phyloP scores from a whole-genome alignment of 176 grass and related monocot species.

The Triticum dicoccoides region DNA sequence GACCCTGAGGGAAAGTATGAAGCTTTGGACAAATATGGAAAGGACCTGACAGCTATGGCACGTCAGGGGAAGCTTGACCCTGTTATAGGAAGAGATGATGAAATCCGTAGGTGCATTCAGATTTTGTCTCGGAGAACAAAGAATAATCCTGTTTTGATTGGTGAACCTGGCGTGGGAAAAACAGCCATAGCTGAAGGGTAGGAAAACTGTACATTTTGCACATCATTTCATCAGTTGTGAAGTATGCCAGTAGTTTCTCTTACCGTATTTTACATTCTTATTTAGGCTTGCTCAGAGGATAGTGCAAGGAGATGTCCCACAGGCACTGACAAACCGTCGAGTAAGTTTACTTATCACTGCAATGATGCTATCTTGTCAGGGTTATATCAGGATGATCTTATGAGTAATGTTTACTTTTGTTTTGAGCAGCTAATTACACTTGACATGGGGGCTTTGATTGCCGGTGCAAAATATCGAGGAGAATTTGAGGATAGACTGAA shows the following conservation, averaged over 20 bases:
- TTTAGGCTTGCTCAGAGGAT: conserved; percentile 97
- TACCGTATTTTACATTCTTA: conserved; percentile 35
- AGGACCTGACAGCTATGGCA: conserved; percentile 95
- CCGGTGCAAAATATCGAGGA: conserved; percentile 90
- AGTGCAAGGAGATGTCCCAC: conserved; percentile 95
- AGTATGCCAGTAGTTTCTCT: conserved; percentile 4
- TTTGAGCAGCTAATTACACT: conserved; percentile 83
- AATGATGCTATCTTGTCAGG: neutral
- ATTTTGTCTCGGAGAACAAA: conserved; percentile 97
- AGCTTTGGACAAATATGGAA: conserved; percentile 96
- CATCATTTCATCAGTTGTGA: neutral
- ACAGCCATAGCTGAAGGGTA: conserved; percentile 99
- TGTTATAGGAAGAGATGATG: conserved; percentile 98
- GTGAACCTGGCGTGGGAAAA: conserved; percentile 99
- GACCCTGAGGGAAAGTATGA: conserved; percentile 98
- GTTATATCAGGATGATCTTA: neutral
- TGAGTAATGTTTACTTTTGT: neutral
- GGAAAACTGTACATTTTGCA: neutral
- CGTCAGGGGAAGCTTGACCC: conserved; percentile 96
- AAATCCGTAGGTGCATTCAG: conserved; percentile 97
- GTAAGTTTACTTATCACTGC: conserved; percentile 41
- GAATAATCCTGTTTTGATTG: conserved; percentile 97
- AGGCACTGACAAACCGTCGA: conserved; percentile 83
- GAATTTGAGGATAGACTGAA: conserved; percentile 99
- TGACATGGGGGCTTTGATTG: conserved; percentile 97